A percentile compares a stretch with the other conserved stretches of the same genome.
Conservation (phyloP, 495 filamentous ascomycete species). For the Penicillium angulare region DNA sequence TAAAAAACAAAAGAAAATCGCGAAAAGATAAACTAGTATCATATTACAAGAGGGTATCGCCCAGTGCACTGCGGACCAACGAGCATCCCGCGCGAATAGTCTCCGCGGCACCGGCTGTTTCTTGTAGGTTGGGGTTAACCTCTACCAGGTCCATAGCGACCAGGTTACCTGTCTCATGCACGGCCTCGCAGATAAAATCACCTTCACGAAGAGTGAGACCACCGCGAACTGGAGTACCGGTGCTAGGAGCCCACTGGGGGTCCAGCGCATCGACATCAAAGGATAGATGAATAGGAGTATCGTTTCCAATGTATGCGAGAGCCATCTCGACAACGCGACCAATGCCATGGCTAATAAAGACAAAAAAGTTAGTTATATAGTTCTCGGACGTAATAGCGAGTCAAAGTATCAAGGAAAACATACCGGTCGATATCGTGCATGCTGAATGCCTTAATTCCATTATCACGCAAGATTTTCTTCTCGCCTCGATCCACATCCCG, state of each 20-base stretch:
- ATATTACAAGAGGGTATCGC: slow-evolving; percentile 81
- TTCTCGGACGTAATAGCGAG: background rate
- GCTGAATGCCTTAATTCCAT: slow-evolving; percentile 92
- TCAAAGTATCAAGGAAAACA: slow-evolving; percentile 9
- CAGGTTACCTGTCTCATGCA: slow-evolving; percentile 88
- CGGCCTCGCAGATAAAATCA: slow-evolving; percentile 95
- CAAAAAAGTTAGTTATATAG: slow-evolving; percentile 1
- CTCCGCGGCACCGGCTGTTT: slow-evolving; percentile 72
- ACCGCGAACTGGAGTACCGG: slow-evolving; percentile 93
- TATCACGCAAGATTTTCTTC: slow-evolving; percentile 82
- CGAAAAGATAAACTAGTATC: slow-evolving; percentile 6
- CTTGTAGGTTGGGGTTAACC: slow-evolving; percentile 90
- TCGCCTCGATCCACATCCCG: slow-evolving; percentile 89
- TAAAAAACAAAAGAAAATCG: background rate
- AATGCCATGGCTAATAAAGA: slow-evolving; percentile 87
- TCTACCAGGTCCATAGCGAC: slow-evolving; percentile 94
- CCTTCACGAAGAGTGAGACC: slow-evolving; percentile 93
- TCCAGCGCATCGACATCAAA: slow-evolving; percentile 98
- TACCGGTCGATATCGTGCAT: slow-evolving; percentile 97
- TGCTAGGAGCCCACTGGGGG: slow-evolving; percentile 93
- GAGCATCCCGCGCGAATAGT: slow-evolving; percentile 90
- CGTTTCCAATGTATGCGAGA: slow-evolving; percentile 85
- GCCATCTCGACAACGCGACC: slow-evolving; percentile 98
- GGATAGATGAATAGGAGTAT: slow-evolving; percentile 93
- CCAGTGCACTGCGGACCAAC: slow-evolving; percentile 85